Base-by-base conservation (phyloP, 2,329 filamentous ascomycete genomes). In the Hymenoscyphus infarciens region DNA sequence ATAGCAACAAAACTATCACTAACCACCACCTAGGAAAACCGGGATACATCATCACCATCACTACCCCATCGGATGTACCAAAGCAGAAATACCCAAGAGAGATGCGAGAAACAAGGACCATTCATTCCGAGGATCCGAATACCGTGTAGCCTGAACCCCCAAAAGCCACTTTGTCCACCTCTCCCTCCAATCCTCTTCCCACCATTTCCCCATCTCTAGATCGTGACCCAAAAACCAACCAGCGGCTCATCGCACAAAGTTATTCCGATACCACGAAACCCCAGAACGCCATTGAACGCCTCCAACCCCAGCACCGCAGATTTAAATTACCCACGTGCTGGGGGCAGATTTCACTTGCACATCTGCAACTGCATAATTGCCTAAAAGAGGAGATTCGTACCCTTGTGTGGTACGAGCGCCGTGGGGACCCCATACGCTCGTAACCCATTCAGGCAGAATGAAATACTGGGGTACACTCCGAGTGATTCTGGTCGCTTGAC, bases 101-200 rank as follows among this genome's bases (percentile, higher is more conserved):
- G 15, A 4, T 33, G 16, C 13, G 19, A 25, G n/a, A 60, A 52
- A 53, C 22, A 60, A 54, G 22, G 45, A 49, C 16, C 29, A 49
- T 19, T 35, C 27, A 59, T 55, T 54, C 58, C 58, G 58, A 60
- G n/a, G 25, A 16, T 25, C 58, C 58, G 58, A 60, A 59, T 16
- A n/a, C 39, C 25, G 25, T 52, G 19, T 29, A 59, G 57, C 57
- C 57, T 45, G 16, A 45, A 59, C 5, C 25, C 4, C 8, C n/a
- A 8, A 10, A 31, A 29, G 4, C 52, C 25, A n/a, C 52, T 31
- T 27, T n/a, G 6, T n/a, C 29, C 16, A 16, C 25, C 25, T 10
- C 15, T 3, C 27, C 13, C 27, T 11, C 16, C 11, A 55, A 25
- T 31, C 52, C 53, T n/a, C 25, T 29, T 19, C n/a, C 19, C 52